Evolutionary conservation across 1,139 yeast species (phyloP), one percentile per base, ranked within the genome.

Genomic region (Nakaseomyces nivariensis): DNA sequence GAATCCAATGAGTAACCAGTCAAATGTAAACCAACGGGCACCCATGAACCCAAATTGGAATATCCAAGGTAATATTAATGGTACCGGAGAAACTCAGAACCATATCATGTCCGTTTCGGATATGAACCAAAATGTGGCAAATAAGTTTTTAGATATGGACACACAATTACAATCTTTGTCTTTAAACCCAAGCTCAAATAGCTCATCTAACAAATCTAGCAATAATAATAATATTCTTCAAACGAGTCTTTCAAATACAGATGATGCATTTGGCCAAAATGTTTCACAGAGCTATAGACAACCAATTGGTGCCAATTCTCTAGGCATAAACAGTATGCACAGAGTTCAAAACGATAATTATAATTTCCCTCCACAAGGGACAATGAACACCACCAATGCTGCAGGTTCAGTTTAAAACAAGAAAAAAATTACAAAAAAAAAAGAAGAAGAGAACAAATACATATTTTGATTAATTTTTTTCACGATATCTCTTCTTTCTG

Each of bases 391-490:
- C 1, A 41, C 44, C 11, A 41, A 17, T 26, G 34, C 44, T 41
- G 44, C 44, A 27, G 44, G 44, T 17, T 41, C 44, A 41, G 44
- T 41, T 13, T 41, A 41, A 38, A 17, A 17, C 22, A 17, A 17
- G 22, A 1, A 3, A 17, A 17, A 17, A 17, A 17, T 2, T 17
- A 17, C 22, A 17, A 17, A 17, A 17, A 17, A 17, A 17, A 17
- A 17, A 17, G 22, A 17, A 17, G 22, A 17, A 17, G 22, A 17
- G 22, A 17, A 17, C 22, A 17, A 2, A 17, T 3, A 17, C 22
- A n/a, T n/a, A n/a, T n/a, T n/a, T n/a, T n/a, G n/a, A n/a, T 17
- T 17, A 17, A 17, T 17, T 17, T 17, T 17, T 3, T 1, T 17
- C 22, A 17, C 22, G 22, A 17, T 17, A 17, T 17, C 22, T 17